Evolutionary conservation across 208 protist species (phyloP).

Genomic region (Trypanosoma platydactyli): DNA sequence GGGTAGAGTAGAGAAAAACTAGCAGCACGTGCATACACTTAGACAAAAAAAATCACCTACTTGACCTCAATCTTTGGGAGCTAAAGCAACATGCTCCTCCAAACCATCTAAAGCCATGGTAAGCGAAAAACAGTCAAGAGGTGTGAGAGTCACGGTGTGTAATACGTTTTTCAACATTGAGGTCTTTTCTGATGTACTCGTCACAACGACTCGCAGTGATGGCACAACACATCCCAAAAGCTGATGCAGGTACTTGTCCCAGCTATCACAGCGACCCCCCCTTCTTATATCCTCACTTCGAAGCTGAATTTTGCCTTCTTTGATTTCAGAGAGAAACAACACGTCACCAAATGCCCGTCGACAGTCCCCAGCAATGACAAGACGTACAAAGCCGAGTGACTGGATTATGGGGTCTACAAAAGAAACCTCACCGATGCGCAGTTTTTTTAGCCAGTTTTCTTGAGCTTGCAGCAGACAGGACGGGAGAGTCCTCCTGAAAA

Average conservation of each 20-base stretch:
- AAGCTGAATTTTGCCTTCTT: conserved; percentile 5
- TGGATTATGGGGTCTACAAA: conserved; percentile 81
- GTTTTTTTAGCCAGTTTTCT: conserved; percentile 36
- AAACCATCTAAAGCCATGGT: conserved; percentile 35
- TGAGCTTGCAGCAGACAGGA: conserved; percentile 33
- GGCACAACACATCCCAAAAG: conserved; percentile 15
- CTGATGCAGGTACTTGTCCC: conserved; percentile 11
- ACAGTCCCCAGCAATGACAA: conserved; percentile 27
- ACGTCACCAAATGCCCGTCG: neutral
- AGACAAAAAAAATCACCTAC: neutral
- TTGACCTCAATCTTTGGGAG: neutral
- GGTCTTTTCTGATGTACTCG: neutral
- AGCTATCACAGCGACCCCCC: neutral
- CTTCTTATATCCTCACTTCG: neutral
- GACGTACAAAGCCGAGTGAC: conserved; percentile 61
- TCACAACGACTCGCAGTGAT: conserved; percentile 3
- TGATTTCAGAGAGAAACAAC: conserved; percentile 17
- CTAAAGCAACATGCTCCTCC: conserved; percentile 11
- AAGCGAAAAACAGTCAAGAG: conserved; percentile 41
- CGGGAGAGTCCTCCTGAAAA: conserved; percentile 34
- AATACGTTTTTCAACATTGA: neutral
- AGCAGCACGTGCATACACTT: neutral
- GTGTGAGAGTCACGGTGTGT: conserved; percentile 6
- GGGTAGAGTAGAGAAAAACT: neutral
- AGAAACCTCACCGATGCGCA: conserved; percentile 34